These are phyloP conservation scores for Letharia columbiana DNA, from an alignment of 495 filamentous ascomycete species.

Conservation along the genomic window DNA sequence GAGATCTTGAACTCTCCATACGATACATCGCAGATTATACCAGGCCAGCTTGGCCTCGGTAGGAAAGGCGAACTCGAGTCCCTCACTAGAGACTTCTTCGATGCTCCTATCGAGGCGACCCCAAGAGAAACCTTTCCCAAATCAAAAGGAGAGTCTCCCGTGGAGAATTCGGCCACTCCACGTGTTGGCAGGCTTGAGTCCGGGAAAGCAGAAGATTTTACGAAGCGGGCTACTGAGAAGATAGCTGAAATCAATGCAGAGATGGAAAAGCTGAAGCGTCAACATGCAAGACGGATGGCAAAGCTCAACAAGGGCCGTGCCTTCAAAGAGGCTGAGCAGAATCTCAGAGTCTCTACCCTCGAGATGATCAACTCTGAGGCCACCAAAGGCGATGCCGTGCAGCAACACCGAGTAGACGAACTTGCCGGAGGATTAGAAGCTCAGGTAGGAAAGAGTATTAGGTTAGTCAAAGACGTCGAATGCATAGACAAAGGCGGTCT, in stretches of 20 bases:
- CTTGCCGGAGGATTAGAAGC: constrained; percentile 50
- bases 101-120: constrained; percentile 43
- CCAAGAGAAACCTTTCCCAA: constrained; percentile 20
- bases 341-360: constrained; percentile 31
- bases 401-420: constrained; percentile 41
- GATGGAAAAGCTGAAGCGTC: constrained; percentile 69
- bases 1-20: constrained; percentile 89
- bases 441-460: constrained; percentile 46
- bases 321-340: constrained; percentile 55
- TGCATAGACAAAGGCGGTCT: constrained; percentile 66
- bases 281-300: constrained; percentile 65
- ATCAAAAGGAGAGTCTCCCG: constrained; percentile 25
- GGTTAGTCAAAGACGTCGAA: constrained; percentile 51
- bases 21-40: constrained; percentile 70
- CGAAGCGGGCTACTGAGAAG: constrained; percentile 58
- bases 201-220: constrained; percentile 66
- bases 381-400: neutral
- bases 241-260: constrained; percentile 61
- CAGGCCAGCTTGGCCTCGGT: constrained; percentile 78
- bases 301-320: constrained; percentile 60
- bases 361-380: constrained; percentile 11
- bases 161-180: constrained; percentile 36
- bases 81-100: constrained; percentile 71
- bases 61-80: constrained; percentile 74
- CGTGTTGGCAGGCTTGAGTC: constrained; percentile 55